Evolutionary conservation across 2,329 filamentous ascomycete genomes (phyloP), one percentile per base, ranked within the genome.

Genomic region (Alternaria brassicae): DNA sequence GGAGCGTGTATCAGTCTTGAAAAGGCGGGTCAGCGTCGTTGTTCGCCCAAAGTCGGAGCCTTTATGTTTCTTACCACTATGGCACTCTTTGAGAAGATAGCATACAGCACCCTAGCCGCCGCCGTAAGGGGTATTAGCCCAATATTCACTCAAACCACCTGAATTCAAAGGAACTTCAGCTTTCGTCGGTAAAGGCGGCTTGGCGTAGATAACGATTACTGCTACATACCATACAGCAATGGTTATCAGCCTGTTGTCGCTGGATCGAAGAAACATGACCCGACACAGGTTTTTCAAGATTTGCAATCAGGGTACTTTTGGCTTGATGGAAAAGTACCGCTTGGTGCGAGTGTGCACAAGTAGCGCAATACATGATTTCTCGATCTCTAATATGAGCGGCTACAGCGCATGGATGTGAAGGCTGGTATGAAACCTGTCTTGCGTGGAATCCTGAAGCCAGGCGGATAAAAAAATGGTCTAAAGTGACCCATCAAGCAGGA

Each of bases 261-360:
- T 10, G 72, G 78, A 10, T 56, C 65, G 5, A 58, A 61, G 39
- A 67, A 67, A 45, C 70, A 70, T 19, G 69, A 71, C 50, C 68
- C 68, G 3, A 58, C 44, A 0, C 59, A 56, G 8, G 61, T 72
- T 6, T 72, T 72, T 40, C 47, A 72, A 53, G 60, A 9, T 10
- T 25, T 68, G 6, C 65, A 66, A 39, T 63, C 67, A 0, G 69
- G 69, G 1, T 67, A 63, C n/a, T 72, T 72, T 47, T 71, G 69
- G 41, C 50, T 72, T 9, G 27, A 53, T n/a, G 64, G 68, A 39
- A 2, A 39, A 39, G 36, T 9, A 21, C 36, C 36, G 36, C 36
- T 39, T 3, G 36, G 17, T 12, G 17, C 4, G 15, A 21, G 17
- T 12, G 36, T 39, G 17, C 21, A 39, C 17, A 4, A 9, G 10